Evolutionary conservation across 2,329 filamentous ascomycete genomes (phyloP).

Genomic region (Huntiella bhutanensis): DNA sequence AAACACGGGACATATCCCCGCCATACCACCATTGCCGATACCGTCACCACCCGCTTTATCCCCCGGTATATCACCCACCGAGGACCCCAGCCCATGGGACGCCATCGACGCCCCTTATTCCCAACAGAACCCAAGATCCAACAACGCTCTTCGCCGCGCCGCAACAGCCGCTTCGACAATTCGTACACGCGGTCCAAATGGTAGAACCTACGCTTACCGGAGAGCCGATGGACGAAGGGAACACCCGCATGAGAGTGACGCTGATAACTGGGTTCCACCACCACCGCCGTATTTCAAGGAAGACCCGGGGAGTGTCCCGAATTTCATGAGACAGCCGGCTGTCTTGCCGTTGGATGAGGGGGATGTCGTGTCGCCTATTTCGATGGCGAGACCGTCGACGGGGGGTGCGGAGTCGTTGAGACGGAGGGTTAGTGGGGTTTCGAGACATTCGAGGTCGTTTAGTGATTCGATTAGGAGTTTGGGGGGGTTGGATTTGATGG

Average conservation of each 20-base stretch:
- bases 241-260: constrained; percentile 69
- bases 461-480: too few species aligned
- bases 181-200: constrained; percentile 40
- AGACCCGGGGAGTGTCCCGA: constrained; percentile 35
- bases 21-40: constrained; percentile 17
- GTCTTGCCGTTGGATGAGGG: constrained; percentile 19
- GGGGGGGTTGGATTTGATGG: too few species aligned
- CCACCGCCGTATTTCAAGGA: constrained; percentile 63
- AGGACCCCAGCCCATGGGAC: constrained; percentile 19
- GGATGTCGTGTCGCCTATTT: too few species aligned
- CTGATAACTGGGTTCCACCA: constrained; percentile 74
- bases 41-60: constrained; percentile 13
- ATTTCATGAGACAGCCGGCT: constrained; percentile 32
- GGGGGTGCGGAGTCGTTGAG: too few species aligned
- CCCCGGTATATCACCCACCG: constrained; percentile 8
- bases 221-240: constrained; percentile 52
- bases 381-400: too few species aligned
- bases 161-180: constrained; percentile 60
- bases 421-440: too few species aligned
- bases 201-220: constrained; percentile 40
- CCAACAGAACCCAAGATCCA: constrained; percentile 52
- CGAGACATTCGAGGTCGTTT: too few species aligned
- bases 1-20: constrained; percentile 9
- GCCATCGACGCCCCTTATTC: constrained; percentile 53
- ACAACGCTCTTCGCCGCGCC: constrained; percentile 50